Percentiles rank a stretch among this genome's conserved stretches.
Conservation (phyloP, 495 filamentous ascomycete species). For the Penicillium turbatum region DNA sequence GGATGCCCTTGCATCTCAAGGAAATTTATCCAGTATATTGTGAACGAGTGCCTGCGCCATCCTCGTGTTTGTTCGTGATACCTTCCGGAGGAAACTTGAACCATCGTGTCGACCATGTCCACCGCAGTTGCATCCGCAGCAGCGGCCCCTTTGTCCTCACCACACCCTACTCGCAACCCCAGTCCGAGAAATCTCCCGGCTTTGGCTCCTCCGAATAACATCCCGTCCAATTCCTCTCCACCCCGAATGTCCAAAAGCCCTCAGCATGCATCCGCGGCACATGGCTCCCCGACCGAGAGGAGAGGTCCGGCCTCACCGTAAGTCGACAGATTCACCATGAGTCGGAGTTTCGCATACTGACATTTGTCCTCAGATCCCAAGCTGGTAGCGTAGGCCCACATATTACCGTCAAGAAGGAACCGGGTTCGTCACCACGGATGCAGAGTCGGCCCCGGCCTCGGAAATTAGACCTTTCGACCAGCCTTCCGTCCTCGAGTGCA, state of each 20-base stretch:
- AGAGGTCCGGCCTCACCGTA: conserved; percentile 54
- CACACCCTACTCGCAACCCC: conserved; percentile 43
- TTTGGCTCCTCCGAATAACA: conserved; percentile 35
- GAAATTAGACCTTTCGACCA: conserved; percentile 81
- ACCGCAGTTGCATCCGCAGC: conserved; percentile 51
- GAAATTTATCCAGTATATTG: neutral
- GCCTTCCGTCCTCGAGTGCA: conserved; percentile 56
- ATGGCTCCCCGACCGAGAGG: conserved; percentile 45
- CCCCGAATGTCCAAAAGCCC: conserved; percentile 34
- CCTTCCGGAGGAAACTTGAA: neutral
- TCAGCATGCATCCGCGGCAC: conserved; percentile 38
- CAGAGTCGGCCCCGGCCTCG: conserved; percentile 77
- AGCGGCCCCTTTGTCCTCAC: conserved; percentile 43
- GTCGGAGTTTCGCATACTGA: neutral
- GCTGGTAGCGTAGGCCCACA: conserved; percentile 55
- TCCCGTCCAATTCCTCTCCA: conserved; percentile 33
- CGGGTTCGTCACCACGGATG: conserved; percentile 75
- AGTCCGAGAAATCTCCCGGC: conserved; percentile 48
- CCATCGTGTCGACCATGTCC: conserved; percentile 35
- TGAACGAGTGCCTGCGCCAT: neutral
- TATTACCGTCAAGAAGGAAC: conserved; percentile 96
- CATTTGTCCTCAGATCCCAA: conserved; percentile 24
- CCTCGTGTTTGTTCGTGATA: neutral
- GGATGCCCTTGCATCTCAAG: conserved; percentile 1
- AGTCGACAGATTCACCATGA: conserved; percentile 25